A percentile compares a stretch with the other conserved stretches of the same genome.
Evolutionary conservation across 495 filamentous ascomycete species (phyloP).

Genomic region (Penicillium malachiteum): DNA sequence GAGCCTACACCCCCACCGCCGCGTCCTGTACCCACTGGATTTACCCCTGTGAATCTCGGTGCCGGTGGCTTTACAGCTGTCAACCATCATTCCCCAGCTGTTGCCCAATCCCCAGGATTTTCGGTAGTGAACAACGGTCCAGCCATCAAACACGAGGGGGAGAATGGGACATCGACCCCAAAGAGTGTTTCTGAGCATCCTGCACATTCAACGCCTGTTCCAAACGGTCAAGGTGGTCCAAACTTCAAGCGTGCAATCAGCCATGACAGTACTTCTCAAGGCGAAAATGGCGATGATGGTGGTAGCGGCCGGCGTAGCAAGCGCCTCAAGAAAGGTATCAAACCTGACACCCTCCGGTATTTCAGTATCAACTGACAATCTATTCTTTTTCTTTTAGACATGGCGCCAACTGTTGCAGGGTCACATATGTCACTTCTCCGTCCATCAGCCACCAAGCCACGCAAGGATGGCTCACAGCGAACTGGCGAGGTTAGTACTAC

Average conservation of each 20-base stretch:
- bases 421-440: conserved; percentile 96
- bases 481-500: conserved; percentile 68
- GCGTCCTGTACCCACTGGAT: conserved; percentile 57
- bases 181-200: conserved; percentile 41
- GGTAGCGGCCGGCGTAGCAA: conserved; percentile 83
- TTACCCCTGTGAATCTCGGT: conserved; percentile 72
- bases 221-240: conserved; percentile 58
- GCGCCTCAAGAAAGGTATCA: conserved; percentile 83
- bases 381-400: conserved; percentile 55
- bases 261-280: conserved; percentile 66
- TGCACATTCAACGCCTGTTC: conserved; percentile 40
- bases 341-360: neutral
- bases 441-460: conserved; percentile 69
- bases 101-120: conserved; percentile 58
- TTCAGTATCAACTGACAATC: neutral
- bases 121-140: conserved; percentile 50
- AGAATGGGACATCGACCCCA: conserved; percentile 46
- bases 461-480: conserved; percentile 63
- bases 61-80: conserved; percentile 77
- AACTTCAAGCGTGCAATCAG: conserved; percentile 81
- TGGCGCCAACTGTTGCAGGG: conserved; percentile 84
- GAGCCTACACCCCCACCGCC: conserved; percentile 52
- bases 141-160: conserved; percentile 50
- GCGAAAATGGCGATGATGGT: conserved; percentile 61
- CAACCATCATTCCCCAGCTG: conserved; percentile 50